Percentiles rank a stretch among this genome's conserved stretches.
Evolutionary conservation across 2,329 filamentous ascomycete species (phyloP).

Genomic region (Trichoderma sp.): DNA sequence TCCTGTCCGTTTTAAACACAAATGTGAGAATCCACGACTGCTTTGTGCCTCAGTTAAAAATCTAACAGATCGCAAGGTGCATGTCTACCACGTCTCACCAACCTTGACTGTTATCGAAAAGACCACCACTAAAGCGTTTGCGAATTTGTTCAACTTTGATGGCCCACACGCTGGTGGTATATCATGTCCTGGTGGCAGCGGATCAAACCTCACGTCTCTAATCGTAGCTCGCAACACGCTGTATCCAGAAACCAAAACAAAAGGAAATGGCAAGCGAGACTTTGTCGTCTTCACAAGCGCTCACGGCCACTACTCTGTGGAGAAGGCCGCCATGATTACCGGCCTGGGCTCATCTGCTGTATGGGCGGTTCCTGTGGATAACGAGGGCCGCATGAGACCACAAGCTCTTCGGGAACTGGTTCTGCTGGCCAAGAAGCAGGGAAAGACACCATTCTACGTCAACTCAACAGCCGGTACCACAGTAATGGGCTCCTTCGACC

Average conservation of each 20-base stretch:
- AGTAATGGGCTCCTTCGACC: conserved; percentile 87
- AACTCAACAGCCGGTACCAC: conserved; percentile 96
- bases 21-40: conserved; percentile 61
- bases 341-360: conserved; percentile 80
- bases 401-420: conserved; percentile 67
- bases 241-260: conserved; percentile 74
- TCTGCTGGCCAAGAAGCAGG: conserved; percentile 62
- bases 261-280: conserved; percentile 66
- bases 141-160: conserved; percentile 74
- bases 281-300: conserved; percentile 87
- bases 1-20: conserved; percentile 86
- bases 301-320: conserved; percentile 92
- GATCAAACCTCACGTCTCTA: conserved; percentile 83
- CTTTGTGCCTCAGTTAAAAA: neutral
- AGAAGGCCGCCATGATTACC: conserved; percentile 90
- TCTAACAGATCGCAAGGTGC: conserved; percentile 56
- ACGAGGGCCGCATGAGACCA: conserved; percentile 71
- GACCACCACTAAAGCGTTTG: conserved; percentile 72
- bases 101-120: conserved; percentile 89
- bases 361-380: conserved; percentile 74
- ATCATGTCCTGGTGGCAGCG: conserved; percentile 78
- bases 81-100: conserved; percentile 93
- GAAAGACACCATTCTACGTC: conserved; percentile 87
- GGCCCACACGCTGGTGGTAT: conserved; percentile 74
- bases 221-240: conserved; percentile 86